A percentile compares a stretch with the other conserved stretches of the same genome.
These are phyloP conservation scores for Dendrobium nobile DNA, from an alignment of 106 monocot genomes.

Conservation along the genomic window DNA sequence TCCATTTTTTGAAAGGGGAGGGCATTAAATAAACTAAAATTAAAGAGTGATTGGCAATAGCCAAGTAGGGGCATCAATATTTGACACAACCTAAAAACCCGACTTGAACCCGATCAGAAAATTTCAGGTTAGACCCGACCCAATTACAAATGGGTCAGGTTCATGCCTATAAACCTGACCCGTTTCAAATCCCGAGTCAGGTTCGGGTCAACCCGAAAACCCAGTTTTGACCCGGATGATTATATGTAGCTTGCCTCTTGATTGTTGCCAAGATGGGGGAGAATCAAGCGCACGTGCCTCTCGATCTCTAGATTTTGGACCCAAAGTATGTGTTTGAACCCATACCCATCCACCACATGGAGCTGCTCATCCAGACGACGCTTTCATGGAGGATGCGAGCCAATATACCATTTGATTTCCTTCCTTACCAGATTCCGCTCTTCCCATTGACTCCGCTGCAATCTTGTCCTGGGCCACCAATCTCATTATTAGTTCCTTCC, in stretches of 20 bases:
- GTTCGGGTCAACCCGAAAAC: no score
- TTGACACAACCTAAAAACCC: no score
- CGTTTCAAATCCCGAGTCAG: no score
- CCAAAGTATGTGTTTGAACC: constrained; percentile 54
- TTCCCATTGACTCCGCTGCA: constrained; percentile 4
- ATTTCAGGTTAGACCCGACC: no score
- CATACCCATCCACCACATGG: constrained; percentile 75
- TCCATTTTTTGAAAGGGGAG: no score
- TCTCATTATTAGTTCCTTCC: constrained; percentile 36
- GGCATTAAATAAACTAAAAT: no score
- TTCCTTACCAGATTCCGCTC: constrained; percentile 15
- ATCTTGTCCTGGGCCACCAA: constrained; percentile 31
- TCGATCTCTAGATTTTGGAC: constrained; percentile 50
- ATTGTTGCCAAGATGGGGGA: constrained; percentile 87
- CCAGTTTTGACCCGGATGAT: neutral
- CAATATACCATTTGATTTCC: constrained; percentile 27
- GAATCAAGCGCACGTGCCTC: constrained; percentile 59
- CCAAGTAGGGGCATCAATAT: no score
- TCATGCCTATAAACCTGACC: no score
- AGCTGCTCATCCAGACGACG: constrained; percentile 66
- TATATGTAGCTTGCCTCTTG: constrained; percentile 51
- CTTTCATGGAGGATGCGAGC: constrained; percentile 68
- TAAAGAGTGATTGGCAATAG: no score
- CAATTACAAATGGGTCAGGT: no score
- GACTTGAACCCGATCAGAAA: no score